Base-by-base conservation (phyloP, 2,329 filamentous ascomycete genomes). In the Phialocephala sp. region DNA sequence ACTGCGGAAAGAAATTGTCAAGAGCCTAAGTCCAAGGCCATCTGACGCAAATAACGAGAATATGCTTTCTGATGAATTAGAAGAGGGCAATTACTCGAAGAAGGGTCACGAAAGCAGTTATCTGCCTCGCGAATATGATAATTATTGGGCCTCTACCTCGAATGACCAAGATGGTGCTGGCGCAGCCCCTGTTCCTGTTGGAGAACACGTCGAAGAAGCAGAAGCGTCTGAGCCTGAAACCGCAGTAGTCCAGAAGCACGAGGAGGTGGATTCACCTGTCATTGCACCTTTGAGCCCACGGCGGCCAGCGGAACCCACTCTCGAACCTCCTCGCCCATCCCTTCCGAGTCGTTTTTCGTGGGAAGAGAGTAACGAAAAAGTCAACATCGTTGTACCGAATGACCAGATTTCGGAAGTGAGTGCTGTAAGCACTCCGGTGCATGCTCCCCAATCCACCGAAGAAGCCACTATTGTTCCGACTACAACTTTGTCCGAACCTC, bases 1-100 rank as follows among this genome's bases (percentile, higher is more conserved):
- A 63, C 76, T 94, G 56, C 84, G 88, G 35, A 89, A 92, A 66
- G 91, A 94, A 72, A 94, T 94, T 62, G 87, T 92, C 61, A 87
- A 86, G 65, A 91, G 87, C 50, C 80, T 94, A 1, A 88, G 83
- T 62, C 84, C 88, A 0, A 75, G 80, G 14, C 78, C 78, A 36
- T 72, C 78, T 6, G 57, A 71, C 56, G 56, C 72, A 8, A 63
- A 62, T 47, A 59, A 64, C 18, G 68, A 72, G 22, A 68, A 61
- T 35, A 52, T 57, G 20, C 12, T 62, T 12, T 41, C 61, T 32
- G 64, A 67, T 45, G 55, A 59, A 14, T 24, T 57, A 2, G 62
- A 66, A 32, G 71, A 76, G 0, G 71, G 71, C 22, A 59, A 63
- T 54, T 47, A 27, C 4, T 27, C 43, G 18, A 64, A 62, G 54